Evolutionary conservation across 345 rosid genomes (phyloP).

Genomic region (Chamaenerion angustifolium): DNA sequence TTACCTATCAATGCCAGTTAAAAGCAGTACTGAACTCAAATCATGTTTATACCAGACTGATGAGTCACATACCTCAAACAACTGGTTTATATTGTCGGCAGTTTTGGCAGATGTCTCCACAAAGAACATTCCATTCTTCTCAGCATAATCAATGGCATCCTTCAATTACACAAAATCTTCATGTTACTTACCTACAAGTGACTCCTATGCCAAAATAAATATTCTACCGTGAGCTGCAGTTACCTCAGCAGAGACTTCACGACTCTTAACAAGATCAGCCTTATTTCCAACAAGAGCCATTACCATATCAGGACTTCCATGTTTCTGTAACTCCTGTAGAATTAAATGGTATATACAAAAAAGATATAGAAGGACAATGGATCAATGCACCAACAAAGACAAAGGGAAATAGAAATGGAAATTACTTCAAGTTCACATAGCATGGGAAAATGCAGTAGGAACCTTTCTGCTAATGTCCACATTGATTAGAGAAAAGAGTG

Average conservation of each 20-base stretch:
- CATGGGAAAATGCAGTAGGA: too few species aligned
- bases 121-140: conserved; percentile 96
- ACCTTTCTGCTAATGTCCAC: too few species aligned
- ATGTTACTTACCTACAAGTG: too few species aligned
- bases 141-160: conserved; percentile 88
- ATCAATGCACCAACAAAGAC: too few species aligned
- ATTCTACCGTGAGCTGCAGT: conserved; percentile 7
- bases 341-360: too few species aligned
- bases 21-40: too few species aligned
- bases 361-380: too few species aligned
- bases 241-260: conserved; percentile 72
- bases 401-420: too few species aligned
- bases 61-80: conserved; percentile 47
- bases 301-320: conserved; percentile 90
- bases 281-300: conserved; percentile 97
- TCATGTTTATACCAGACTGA: too few species aligned
- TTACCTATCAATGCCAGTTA: too few species aligned
- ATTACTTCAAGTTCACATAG: too few species aligned
- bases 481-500: too few species aligned
- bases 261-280: conserved; percentile 78
- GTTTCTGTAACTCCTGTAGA: conserved; percentile 84
- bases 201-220: neutral
- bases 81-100: conserved; percentile 84
- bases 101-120: conserved; percentile 97
- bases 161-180: conserved; percentile 14